Evolutionary conservation across 352 stramenopile species (phyloP).

Genomic region (Peronospora belbahrii): DNA sequence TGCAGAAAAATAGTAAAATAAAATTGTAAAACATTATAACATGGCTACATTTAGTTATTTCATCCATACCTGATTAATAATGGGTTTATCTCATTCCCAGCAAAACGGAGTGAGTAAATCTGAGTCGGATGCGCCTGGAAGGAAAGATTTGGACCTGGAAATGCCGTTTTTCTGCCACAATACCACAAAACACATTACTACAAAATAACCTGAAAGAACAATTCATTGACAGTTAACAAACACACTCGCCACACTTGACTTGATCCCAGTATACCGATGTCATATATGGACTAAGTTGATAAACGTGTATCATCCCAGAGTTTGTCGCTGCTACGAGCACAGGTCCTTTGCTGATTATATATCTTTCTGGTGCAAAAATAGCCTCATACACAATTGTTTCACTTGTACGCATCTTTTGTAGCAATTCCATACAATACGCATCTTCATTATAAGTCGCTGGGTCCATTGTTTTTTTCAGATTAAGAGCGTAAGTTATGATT

Average conservation of each 20-base stretch:
- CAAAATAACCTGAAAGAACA: neutral
- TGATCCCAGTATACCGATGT: constrained; percentile 41
- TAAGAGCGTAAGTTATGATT: no score
- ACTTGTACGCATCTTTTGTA: constrained; percentile 42
- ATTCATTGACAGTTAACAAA: neutral
- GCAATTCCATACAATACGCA: constrained; percentile 36
- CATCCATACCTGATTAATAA: constrained; percentile 48
- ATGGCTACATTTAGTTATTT: no score
- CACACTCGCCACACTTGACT: constrained; percentile 32
- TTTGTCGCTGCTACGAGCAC: constrained; percentile 62
- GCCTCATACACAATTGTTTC: constrained; percentile 52
- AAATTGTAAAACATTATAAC: no score
- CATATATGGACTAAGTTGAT: constrained; percentile 38
- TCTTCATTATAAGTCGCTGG: constrained; percentile 53
- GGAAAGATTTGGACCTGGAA: constrained; percentile 41
- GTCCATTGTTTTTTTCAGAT: constrained; percentile 27
- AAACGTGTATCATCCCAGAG: constrained; percentile 53
- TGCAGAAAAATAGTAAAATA: no score
- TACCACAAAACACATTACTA: constrained; percentile 3
- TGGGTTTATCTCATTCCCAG: constrained; percentile 40
- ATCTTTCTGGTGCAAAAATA: constrained; percentile 37
- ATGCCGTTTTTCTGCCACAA: constrained; percentile 26
- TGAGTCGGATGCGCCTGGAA: constrained; percentile 66
- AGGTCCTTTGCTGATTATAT: constrained; percentile 20
- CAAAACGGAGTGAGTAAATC: constrained; percentile 68